Evolutionary conservation across 495 filamentous ascomycete species (phyloP), one percentile per base, ranked within the genome.

Genomic region (Corynascus novoguineensis): DNA sequence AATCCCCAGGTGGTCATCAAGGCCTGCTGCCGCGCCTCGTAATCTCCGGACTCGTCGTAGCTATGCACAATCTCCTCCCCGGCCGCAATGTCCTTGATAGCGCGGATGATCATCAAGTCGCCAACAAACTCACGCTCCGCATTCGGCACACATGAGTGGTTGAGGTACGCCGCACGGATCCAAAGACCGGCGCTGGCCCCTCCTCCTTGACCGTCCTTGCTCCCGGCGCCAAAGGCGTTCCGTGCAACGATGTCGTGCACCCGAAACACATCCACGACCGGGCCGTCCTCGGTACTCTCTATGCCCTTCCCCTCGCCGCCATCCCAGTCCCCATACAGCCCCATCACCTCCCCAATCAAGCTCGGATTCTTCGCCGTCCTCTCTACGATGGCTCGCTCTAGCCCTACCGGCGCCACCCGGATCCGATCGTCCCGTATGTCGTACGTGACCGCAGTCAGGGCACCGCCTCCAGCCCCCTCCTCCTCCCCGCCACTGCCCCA

Each of bases 81-180:
- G 11, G 3, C 19, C 0, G 40, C 51, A 14, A 54, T 54, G 38
- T 24, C 19, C 10, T 17, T 31, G 12, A 40, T 45, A 11, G 51
- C 51, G 0, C 51, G 37, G 6, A 44, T 2, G 3, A 54, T 19
- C 51, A 54, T 44, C 38, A 54, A 25, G 21, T 54, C 51, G 0
- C 51, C 51, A 0, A 54, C 5, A 12, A 32, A 34, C 38, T 45
- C 51, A 27, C 24, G 32, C 17, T n/a, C 27, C 38, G 40, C 1
- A 28, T 54, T 54, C 11, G 51, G 19, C 3, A 34, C 11, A 17
- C 38, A 54, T 11, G 51, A 54, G 27, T 54, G 51, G 51, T 44
- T 54, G 19, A 32, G 24, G 11, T 34, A 34, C 11, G 51, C 51
- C 17, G 51, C 40, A 4, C 17, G 51, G 1, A 34, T 10, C 51